Evolutionary conservation across 768 basidiomycete genomes (phyloP).

Genomic region (Suillus subalutaceus): DNA sequence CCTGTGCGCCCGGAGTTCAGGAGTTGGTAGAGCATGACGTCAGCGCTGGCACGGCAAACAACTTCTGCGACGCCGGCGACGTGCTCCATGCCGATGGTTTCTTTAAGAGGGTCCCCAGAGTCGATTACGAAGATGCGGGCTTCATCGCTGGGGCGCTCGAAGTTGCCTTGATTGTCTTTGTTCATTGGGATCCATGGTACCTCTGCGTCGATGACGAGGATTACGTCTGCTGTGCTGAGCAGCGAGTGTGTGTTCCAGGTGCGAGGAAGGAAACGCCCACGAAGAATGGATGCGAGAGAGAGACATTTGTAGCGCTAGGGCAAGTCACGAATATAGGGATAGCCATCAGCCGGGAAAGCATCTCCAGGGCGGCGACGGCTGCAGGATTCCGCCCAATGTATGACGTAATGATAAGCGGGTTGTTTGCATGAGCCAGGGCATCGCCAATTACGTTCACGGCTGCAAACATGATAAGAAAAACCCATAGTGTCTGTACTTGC

Average conservation of each 20-base stretch:
- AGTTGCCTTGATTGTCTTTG: constrained; percentile 34
- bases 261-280: constrained; percentile 55
- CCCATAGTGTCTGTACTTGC: not conserved
- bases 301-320: constrained; percentile 53
- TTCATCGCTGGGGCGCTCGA: constrained; percentile 38
- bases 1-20: constrained; percentile 28
- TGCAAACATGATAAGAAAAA: constrained; percentile 8
- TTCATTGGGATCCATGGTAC: constrained; percentile 65
- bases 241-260: constrained; percentile 46
- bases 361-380: constrained; percentile 47
- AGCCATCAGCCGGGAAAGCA: constrained; percentile 52
- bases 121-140: constrained; percentile 65
- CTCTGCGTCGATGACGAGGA: constrained; percentile 67
- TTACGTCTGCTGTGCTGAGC: constrained; percentile 58
- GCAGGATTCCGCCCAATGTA: constrained; percentile 57
- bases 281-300: constrained; percentile 58
- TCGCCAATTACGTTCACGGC: constrained; percentile 44
- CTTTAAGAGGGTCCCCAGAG: constrained; percentile 63
- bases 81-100: constrained; percentile 49
- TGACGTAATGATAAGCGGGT: constrained; percentile 68
- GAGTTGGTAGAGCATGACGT: constrained; percentile 54
- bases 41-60: constrained; percentile 59
- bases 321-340: constrained; percentile 59
- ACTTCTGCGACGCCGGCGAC: constrained; percentile 52
- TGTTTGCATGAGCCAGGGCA: constrained; percentile 51